Evolutionary conservation across 106 monocot species (phyloP), one percentile per base, ranked within the genome.

Genomic region (Phalaenopsis equestris): DNA sequence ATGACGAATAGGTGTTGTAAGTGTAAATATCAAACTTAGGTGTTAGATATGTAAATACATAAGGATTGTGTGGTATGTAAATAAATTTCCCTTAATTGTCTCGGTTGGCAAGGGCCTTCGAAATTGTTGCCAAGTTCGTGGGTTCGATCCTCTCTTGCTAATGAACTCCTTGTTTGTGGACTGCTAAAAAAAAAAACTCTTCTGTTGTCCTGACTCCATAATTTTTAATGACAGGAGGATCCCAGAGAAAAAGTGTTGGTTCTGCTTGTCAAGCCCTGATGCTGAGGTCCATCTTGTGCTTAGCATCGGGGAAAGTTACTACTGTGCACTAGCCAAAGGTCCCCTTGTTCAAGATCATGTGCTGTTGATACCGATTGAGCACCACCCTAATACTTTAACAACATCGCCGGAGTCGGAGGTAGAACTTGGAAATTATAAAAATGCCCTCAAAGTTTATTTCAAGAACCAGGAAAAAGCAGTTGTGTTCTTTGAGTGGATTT

Each of bases 261-360:
- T 98, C 80, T 98, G 98, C 85, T 89, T 98, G 85, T 98, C 98
- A 80, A 92, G 88, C 73, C 91, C 94, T 37, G 74, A 88, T 84
- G 89, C 94, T 65, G 98, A 98, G 67, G 90, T 90, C 39, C 94
- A 98, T 86, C 90, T 98, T 81, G 78, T 98, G 43, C 41, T 90
- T 41, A 92, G 89, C 57, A 72, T 98, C 8, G 92, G 91, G 73
- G 92, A 94, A 86, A 87, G 72, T 82, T 98, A 91, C 79, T 98
- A 98, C 65, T 94, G 92, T 82, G 89, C 98, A 55, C 90, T 98
- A 56, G 92, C 98, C 42, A 98, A 98, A 78, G 98, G 98, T 41
- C 91, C 98, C 70, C 92, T 98, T 52, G 89, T 94, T 73, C 67
- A 87, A 36, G 84, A 92, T 58, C 98, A 98, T 87, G 88, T 87